A percentile compares a stretch with the other conserved stretches of the same genome.
These are phyloP conservation scores for Trichoderma atrobrunneum DNA, from an alignment of 2,329 filamentous ascomycete species.

Conservation along the genomic window DNA sequence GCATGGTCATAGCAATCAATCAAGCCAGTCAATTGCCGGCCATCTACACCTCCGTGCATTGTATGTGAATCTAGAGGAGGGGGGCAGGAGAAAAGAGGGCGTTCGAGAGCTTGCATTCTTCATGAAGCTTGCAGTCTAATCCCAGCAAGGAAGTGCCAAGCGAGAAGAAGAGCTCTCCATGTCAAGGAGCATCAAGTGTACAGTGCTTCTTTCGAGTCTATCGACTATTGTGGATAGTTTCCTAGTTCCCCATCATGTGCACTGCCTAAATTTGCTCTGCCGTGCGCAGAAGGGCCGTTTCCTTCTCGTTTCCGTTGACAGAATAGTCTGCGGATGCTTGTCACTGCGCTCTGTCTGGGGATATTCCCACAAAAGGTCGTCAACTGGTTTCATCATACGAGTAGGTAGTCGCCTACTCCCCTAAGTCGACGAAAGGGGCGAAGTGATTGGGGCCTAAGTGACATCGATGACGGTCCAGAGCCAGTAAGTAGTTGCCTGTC, in stretches of 20 bases:
- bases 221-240: neutral
- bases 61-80: neutral
- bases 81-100: neutral
- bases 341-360: neutral
- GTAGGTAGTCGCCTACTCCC: neutral
- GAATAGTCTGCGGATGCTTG: neutral
- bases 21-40: neutral
- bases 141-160: conserved; percentile 14
- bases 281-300: neutral
- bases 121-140: neutral
- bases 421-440: neutral
- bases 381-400: neutral
- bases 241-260: neutral
- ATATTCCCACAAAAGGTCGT: neutral
- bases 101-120: neutral
- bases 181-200: neutral
- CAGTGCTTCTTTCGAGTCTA: neutral
- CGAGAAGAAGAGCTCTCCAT: neutral
- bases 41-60: neutral
- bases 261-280: neutral
- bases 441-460: neutral
- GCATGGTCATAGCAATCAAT: neutral
- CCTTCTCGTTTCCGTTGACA: neutral
- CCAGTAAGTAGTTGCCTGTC: neutral
- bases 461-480: neutral